Evolutionary conservation across 75 land plant genomes (phyloP), one percentile per base, ranked within the genome.

Genomic region (Sequoia sempervirens): DNA sequence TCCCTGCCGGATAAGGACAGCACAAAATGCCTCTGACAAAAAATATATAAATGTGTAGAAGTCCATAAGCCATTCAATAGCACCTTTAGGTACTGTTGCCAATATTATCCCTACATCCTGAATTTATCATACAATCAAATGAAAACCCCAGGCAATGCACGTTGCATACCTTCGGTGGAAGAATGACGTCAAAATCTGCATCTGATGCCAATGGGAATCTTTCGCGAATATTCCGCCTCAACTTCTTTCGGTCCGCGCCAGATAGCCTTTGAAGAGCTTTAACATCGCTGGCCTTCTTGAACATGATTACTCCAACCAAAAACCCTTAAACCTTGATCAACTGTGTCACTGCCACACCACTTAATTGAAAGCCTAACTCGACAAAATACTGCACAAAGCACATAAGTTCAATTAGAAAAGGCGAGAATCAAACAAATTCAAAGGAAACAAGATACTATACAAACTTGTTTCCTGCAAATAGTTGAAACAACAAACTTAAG

Each of bases 181-280:
- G 89, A 45, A 95, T 84, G 52, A 81, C 70, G 74, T 95, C 97
- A 68, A 94, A 46, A 73, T 92, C 93, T 32, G 94, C 88, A 87
- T 95, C 97, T 1, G 97, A 88, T n/a, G 91, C 96, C 4, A 58
- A 80, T 2, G 87, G 85, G 36, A 95, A 95, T 56, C 90, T 85
- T 14, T 94, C 92, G 54, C 84, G 89, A 53, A 94, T 58, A 8
- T 87, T 87, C 76, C 97, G 85, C 64, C 88, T 92, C 15, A 94
- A 90, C 89, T 95, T 95, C 91, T 95, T 95, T 58, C 87, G 88
- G 85, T 95, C 97, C 15, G 94, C 97, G 1, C 97, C 97, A 2
- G 97, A 95, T 18, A 95, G 73, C 46, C 97, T 85, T 83, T 92
- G 94, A 5, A 83, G 90, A 13, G 88, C 85, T 81, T 90, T 94